These are phyloP conservation scores for Aspergillus persii DNA, from an alignment of 2,329 filamentous ascomycete species.

Conservation along the genomic window DNA sequence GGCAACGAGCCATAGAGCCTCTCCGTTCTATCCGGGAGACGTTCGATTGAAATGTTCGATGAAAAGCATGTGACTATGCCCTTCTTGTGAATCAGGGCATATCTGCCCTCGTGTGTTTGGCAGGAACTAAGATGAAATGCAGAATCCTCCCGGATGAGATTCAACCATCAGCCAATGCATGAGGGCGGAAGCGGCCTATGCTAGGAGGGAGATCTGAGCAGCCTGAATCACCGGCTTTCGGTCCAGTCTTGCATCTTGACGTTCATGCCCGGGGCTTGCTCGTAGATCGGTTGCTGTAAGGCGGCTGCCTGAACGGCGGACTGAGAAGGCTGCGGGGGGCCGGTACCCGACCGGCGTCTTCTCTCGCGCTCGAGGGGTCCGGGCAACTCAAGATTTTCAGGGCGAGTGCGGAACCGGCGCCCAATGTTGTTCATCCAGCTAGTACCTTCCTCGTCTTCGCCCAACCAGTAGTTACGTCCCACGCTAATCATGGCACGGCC, in stretches of 20 bases:
- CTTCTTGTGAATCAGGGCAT: neutral
- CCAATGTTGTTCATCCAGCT: conserved; percentile 67
- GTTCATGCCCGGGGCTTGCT: conserved; percentile 28
- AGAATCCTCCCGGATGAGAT: neutral
- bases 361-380: conserved; percentile 56
- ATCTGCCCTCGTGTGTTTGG: neutral
- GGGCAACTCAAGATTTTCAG: conserved; percentile 41
- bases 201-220: neutral
- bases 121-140: neutral
- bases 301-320: conserved; percentile 34
- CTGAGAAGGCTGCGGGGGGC: conserved; percentile 46
- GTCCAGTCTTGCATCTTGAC: conserved; percentile 40
- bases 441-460: conserved; percentile 55
- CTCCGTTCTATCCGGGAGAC: neutral
- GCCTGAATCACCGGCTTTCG: conserved; percentile 27
- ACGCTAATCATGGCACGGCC: conserved; percentile 76
- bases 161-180: neutral
- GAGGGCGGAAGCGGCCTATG: neutral
- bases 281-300: conserved; percentile 34
- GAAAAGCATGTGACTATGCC: neutral
- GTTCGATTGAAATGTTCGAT: neutral
- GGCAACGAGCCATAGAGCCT: conserved; percentile 3
- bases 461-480: conserved; percentile 78
- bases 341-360: conserved; percentile 61
- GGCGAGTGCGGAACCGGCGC: conserved; percentile 57